A percentile compares a stretch with the other conserved stretches of the same genome.
These are phyloP conservation scores for Ceratobasidium sp. DNA, from an alignment of 1,284 basidiomycete genomes.

Conservation along the genomic window DNA sequence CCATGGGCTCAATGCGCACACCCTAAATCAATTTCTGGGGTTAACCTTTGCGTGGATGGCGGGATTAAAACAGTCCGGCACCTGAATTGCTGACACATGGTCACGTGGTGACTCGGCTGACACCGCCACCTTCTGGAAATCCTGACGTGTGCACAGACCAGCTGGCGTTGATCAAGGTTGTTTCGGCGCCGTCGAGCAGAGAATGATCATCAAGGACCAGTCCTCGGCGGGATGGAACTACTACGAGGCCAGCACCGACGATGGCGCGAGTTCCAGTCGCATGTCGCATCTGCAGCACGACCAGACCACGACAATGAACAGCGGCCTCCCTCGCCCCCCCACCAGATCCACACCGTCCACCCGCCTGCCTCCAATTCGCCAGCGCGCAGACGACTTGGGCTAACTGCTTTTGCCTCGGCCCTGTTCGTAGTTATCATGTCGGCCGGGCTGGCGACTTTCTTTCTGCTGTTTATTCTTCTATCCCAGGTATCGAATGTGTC, in stretches of 20 bases:
- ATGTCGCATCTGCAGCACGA: conserved; percentile 37
- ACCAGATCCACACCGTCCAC: conserved; percentile 5
- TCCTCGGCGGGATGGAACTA: conserved; percentile 37
- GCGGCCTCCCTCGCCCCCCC: conserved; percentile 16
- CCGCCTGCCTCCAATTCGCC: conserved; percentile 1
- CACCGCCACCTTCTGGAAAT: conserved; percentile 29
- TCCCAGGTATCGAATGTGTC: conserved; percentile 13
- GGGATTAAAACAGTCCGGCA: too few relatives aligned
- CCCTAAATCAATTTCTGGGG: too few relatives aligned
- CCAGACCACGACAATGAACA: conserved; percentile 5
- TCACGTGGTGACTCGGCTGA: conserved; percentile 11
- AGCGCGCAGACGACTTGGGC: conserved; percentile 16
- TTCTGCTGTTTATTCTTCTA: conserved; percentile 19
- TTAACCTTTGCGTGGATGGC: too few relatives aligned
- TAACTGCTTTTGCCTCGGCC: conserved; percentile 11
- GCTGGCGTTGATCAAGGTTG: conserved; percentile 37
- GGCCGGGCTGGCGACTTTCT: conserved; percentile 28
- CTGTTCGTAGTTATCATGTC: conserved; percentile 27
- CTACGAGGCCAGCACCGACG: conserved; percentile 38
- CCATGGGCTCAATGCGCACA: too few relatives aligned
- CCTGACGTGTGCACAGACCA: conserved; percentile 22
- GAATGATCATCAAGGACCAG: conserved; percentile 40
- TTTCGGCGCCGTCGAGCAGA: conserved; percentile 23
- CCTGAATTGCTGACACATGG: too few relatives aligned
- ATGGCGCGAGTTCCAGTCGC: conserved; percentile 30